phyloP scores from a whole-genome alignment of 2,329 filamentous ascomycete species.

The Coniella vitis region DNA sequence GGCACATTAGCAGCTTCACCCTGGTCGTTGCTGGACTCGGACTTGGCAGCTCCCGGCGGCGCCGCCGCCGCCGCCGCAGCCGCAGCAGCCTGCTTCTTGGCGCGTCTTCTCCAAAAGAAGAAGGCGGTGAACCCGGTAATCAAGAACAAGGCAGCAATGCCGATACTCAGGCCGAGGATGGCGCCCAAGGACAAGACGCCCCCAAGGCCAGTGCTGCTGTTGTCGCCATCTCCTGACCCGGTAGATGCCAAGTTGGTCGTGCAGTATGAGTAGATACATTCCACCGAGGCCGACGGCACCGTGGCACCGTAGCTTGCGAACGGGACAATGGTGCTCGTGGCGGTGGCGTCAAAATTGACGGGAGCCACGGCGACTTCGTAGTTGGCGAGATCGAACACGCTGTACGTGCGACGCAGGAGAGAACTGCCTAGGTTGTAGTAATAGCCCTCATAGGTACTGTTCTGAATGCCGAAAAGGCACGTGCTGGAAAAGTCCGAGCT shows the following conservation, averaged over 20 bases:
- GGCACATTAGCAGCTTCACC: background rate
- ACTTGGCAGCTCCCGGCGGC: too few species aligned
- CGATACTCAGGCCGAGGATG: conserved; percentile 8
- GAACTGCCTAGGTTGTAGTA: conserved; percentile 20
- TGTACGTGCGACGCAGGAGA: conserved; percentile 26
- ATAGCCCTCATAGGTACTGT: conserved; percentile 8
- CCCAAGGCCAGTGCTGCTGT: background rate
- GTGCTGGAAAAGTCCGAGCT: background rate
- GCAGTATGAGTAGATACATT: conserved; percentile 15
- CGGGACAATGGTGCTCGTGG: conserved; percentile 20
- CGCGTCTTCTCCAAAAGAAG: conserved; percentile 9
- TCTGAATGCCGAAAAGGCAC: conserved; percentile 28
- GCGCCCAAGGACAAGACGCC: conserved; percentile 9
- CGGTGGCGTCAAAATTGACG: conserved; percentile 19
- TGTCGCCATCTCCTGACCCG: background rate
- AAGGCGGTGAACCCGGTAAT: conserved; percentile 3
- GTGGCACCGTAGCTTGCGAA: conserved; percentile 23
- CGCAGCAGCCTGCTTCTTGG: conserved; percentile 4
- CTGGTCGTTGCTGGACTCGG: background rate
- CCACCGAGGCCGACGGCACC: conserved; percentile 21
- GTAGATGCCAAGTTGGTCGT: background rate
- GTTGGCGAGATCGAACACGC: conserved; percentile 28
- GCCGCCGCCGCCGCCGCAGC: background rate
- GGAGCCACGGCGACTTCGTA: conserved; percentile 26
- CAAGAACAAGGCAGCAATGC: conserved; percentile 5